Base-by-base conservation (phyloP, 2,329 filamentous ascomycete species). In the Fusarium proliferatum region DNA sequence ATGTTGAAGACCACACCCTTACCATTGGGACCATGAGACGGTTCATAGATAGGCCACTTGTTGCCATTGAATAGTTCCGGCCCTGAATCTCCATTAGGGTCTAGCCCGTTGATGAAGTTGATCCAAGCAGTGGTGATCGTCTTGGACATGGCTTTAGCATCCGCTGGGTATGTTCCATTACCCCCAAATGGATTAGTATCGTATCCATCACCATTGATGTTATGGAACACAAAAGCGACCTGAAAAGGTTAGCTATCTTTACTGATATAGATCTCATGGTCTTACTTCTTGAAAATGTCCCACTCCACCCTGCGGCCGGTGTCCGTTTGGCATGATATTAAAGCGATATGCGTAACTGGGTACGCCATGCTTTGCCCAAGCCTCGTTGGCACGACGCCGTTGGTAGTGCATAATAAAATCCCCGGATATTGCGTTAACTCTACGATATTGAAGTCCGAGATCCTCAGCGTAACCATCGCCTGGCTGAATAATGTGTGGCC, bases 141-240 rank as follows among this genome's bases (percentile, higher is more conserved):
- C 41, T 67, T 73, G 21, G 81, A 67, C 21, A 82, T 76, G 5
- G 69, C 71, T 34, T 67, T 72, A 9, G 79, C 76, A 61, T 77
- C 61, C 6, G 49, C 62, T 2, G 75, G 75, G 57, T 80, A 81
- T 10, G 72, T 66, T 9, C 74, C 72, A 38, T 76, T 74, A n/a
- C 77, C 77, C 9, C 67, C 79, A 36, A 81, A 80, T 3, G 81
- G 81, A 57, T 81, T 80, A 0, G 51, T 64, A n/a, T 49, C 58
- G 45, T 82, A 82, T 46, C 80, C 80, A 10, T 75, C 67, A 21
- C 80, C 81, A 36, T 77, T 71, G 17, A 78, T 51, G 55, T 82
- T 83, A 48, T 79, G 76, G 61, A 88, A 86, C n/a, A 82, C 80
- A 59, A 87, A 81, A 11, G 82, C 77, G 26, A 86, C 79, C 61